Evolutionary conservation across 2,329 filamentous ascomycete genomes (phyloP).

Genomic region (Fusarium drepaniforme): DNA sequence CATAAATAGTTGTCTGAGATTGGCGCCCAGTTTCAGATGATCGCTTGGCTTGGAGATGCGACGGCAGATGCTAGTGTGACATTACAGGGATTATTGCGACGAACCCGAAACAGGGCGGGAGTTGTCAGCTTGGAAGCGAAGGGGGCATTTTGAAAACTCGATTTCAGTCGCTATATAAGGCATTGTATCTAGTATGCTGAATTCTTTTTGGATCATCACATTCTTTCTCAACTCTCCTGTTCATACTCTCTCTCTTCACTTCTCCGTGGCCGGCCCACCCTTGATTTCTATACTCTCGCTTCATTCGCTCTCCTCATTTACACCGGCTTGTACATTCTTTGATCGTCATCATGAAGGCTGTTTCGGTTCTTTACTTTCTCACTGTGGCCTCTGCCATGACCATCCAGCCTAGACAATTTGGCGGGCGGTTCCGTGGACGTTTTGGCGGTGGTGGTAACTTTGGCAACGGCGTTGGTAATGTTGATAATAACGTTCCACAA

Average conservation of each 20-base stretch:
- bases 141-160: neutral
- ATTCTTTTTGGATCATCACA: neutral
- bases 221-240: neutral
- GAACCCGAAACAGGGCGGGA: constrained; percentile 14
- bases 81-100: constrained; percentile 13
- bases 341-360: constrained; percentile 10
- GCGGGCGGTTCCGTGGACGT: neutral
- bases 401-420: constrained; percentile 9
- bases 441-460: neutral
- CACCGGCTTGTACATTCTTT: neutral
- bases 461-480: neutral
- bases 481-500: neutral
- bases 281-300: neutral
- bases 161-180: neutral
- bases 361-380: neutral
- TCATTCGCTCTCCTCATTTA: neutral
- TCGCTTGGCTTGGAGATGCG: constrained; percentile 22
- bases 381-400: constrained; percentile 12
- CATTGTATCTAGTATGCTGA: neutral
- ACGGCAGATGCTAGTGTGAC: constrained; percentile 13
- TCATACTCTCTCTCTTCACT: neutral
- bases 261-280: constrained; percentile 19
- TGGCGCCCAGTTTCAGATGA: constrained; percentile 24
- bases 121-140: neutral
- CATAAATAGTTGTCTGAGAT: constrained; percentile 5